Conservation (phyloP, 1,284 basidiomycete genomes). For the Moesziomyces aphidis region DNA sequence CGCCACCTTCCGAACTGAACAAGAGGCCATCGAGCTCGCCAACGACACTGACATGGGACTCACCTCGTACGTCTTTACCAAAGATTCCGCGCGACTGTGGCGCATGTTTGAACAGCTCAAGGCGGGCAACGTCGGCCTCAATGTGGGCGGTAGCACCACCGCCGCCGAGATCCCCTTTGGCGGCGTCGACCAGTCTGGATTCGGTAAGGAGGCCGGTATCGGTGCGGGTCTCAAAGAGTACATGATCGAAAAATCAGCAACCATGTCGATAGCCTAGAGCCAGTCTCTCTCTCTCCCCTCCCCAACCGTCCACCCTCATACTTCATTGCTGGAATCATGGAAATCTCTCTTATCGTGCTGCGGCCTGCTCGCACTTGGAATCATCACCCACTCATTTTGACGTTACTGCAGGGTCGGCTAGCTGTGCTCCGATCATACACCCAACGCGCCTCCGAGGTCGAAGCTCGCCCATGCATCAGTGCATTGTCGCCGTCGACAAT, state of each 20-base stretch:
- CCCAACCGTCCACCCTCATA: neutral
- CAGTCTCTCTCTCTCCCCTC: neutral
- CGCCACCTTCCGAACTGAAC: constrained; percentile 88
- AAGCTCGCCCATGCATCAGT: no score
- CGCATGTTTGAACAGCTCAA: constrained; percentile 93
- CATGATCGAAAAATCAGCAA: constrained; percentile 59
- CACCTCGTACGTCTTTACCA: constrained; percentile 71
- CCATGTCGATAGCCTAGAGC: constrained; percentile 41
- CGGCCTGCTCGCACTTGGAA: no score
- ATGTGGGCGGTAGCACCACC: constrained; percentile 60
- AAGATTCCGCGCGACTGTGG: constrained; percentile 90
- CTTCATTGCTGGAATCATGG: neutral
- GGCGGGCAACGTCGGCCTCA: constrained; percentile 90
- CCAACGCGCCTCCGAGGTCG: no score
- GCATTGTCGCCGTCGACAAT: no score
- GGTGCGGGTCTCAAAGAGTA: constrained; percentile 82
- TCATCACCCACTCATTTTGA: no score
- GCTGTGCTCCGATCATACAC: no score
- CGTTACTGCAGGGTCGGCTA: no score
- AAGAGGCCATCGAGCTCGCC: constrained; percentile 86
- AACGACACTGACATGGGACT: constrained; percentile 88
- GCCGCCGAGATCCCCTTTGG: constrained; percentile 75
- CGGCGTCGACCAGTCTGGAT: constrained; percentile 86
- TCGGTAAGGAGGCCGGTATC: constrained; percentile 71
- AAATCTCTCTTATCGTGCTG: neutral